Evolutionary conservation across 768 basidiomycete species (phyloP).

Genomic region (Kondoa subrosea): DNA sequence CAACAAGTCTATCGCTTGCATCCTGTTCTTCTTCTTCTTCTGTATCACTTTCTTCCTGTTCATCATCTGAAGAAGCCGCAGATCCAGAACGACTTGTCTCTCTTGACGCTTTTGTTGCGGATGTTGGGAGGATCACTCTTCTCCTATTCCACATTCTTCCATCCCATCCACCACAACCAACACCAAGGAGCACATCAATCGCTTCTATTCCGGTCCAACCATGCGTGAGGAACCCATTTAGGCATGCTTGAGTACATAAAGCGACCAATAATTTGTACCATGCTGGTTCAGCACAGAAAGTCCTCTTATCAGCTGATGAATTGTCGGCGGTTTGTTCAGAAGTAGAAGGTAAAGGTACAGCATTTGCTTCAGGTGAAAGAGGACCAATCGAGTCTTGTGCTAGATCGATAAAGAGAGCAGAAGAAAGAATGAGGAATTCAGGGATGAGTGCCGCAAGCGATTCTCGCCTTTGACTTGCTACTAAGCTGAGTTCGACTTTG

Average conservation of each 20-base stretch:
- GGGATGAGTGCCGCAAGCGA: not conserved
- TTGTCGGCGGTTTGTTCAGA: not conserved
- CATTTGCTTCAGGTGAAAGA: not conserved
- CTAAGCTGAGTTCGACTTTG: conserved; percentile 8
- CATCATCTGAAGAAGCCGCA: not conserved
- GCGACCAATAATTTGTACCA: conserved; percentile 70
- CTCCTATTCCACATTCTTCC: conserved; percentile 19
- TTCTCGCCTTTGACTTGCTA: not conserved
- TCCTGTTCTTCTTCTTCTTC: conserved; percentile 34
- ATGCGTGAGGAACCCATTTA: conserved; percentile 68
- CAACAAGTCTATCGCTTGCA: conserved; percentile 12
- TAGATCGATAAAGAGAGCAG: conserved; percentile 29
- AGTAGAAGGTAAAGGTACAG: not conserved
- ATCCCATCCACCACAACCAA: conserved; percentile 38
- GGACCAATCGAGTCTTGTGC: not conserved
- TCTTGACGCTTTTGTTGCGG: too few species aligned
- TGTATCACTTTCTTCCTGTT: not conserved
- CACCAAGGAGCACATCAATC: conserved; percentile 52
- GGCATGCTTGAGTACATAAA: conserved; percentile 59
- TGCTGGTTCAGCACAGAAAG: conserved; percentile 40
- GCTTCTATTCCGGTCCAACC: conserved; percentile 61
- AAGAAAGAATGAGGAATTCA: conserved; percentile 15
- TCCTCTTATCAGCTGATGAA: not conserved
- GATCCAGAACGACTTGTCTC: not conserved
- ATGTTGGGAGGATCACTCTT: not conserved